Base-by-base conservation (phyloP, 2,329 filamentous ascomycete species). In the Drechslerella coelobrocha region DNA sequence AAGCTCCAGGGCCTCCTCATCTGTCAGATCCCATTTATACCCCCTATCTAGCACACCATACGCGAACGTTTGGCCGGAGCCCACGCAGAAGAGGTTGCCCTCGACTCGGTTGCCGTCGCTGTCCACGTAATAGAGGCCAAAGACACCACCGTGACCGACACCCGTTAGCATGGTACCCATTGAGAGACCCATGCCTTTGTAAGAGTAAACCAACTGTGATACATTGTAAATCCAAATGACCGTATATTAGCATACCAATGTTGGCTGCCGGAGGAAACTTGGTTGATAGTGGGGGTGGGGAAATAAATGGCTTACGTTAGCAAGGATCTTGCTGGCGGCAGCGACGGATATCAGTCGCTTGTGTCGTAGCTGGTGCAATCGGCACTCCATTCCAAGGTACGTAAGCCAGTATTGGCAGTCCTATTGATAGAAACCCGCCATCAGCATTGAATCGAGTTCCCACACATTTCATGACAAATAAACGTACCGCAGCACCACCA, bases 111-210 rank as follows among this genome's bases (percentile, higher is more conserved):
- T 97, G 78, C 94, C 94, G 81, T 99, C 94, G 74, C 89, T 92
- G 83, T 99, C 94, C 81, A 99, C 95, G 82, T 99, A 99, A 86
- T 99, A 99, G 72, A 99, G 89, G 41, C 94, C 94, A 24, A 94
- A 94, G 9, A 94, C 94, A 84, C 97, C 93, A 81, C 93, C 89
- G 75, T 91, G 89, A 74, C 94, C 94, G 75, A 99, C 94, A 78
- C 94, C 94, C 34, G 94, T 93, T 81, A 94, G 96, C 94, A 99
- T 99, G 78, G 94, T 99, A 76, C 94, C 94, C 94, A 99, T 99
- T 79, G 91, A 96, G 77, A 99, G 83, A 37, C 94, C 94, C 91
- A 96, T 96, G 78, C 92, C 92, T 84, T 99, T 99, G 87, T 99
- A 99, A 76, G 88, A 88, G 85, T 97, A 99, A 78, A 97, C 92